phyloP scores from a whole-genome alignment of 2,329 filamentous ascomycete genomes.

The Aspergillus uvarum region DNA sequence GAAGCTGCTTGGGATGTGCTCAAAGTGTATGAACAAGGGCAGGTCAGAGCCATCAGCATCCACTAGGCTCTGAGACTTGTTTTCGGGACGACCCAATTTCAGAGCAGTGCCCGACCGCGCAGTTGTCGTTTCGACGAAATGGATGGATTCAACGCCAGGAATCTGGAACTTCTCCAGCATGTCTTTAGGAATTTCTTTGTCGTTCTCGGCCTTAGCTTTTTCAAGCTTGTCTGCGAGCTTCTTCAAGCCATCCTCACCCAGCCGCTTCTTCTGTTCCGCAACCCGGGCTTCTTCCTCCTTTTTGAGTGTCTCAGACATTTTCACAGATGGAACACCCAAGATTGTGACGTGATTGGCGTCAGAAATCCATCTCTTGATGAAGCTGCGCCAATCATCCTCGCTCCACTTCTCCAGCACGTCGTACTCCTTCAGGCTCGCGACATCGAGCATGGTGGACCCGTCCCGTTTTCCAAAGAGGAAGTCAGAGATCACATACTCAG shows the following conservation, averaged over 20 bases:
- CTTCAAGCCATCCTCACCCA: slow-evolving; percentile 80
- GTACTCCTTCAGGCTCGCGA: slow-evolving; percentile 55
- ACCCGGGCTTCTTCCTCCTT: slow-evolving; percentile 75
- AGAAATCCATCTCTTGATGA: slow-evolving; percentile 78
- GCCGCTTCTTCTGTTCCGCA: slow-evolving; percentile 70
- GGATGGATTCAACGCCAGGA: slow-evolving; percentile 83
- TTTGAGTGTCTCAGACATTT: slow-evolving; percentile 78
- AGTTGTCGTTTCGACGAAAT: slow-evolving; percentile 86
- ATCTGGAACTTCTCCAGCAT: slow-evolving; percentile 81
- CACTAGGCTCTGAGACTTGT: slow-evolving; percentile 71
- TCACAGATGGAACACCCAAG: slow-evolving; percentile 79
- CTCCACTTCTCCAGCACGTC: slow-evolving; percentile 75
- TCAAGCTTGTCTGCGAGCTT: slow-evolving; percentile 74
- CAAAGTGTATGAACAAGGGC: slow-evolving; percentile 95
- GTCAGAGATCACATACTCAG: slow-evolving; percentile 82
- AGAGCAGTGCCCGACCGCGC: slow-evolving; percentile 78
- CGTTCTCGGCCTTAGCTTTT: slow-evolving; percentile 82
- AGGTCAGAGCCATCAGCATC: slow-evolving; percentile 64
- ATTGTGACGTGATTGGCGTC: slow-evolving; percentile 86
- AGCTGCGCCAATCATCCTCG: slow-evolving; percentile 79
- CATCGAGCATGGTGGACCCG: slow-evolving; percentile 68
- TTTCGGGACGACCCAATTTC: slow-evolving; percentile 65
- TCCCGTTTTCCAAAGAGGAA: slow-evolving; percentile 87
- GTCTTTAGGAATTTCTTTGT: slow-evolving; percentile 77
- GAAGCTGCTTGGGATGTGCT: slow-evolving; percentile 90